Percentiles rank a stretch among this genome's conserved stretches.
phyloP scores from a whole-genome alignment of 192 early-diverging fungal species.

The Coemansia sp. region DNA sequence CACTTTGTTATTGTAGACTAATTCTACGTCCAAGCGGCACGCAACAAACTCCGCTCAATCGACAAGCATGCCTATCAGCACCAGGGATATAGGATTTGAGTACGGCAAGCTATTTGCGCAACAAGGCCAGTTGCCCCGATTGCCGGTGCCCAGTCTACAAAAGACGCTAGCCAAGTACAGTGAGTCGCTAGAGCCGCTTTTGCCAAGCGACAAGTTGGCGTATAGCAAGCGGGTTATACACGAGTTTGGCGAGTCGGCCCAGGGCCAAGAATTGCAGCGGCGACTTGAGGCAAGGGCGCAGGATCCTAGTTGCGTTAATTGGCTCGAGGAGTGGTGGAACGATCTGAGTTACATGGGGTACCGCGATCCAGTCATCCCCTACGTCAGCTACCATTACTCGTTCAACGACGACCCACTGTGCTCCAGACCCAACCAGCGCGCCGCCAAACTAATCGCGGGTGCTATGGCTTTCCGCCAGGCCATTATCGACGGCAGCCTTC shows the following conservation, averaged over 20 bases:
- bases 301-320: conserved; percentile 74
- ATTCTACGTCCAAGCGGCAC: neutral
- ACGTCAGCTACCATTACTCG: conserved; percentile 95
- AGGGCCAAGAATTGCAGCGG: conserved; percentile 81
- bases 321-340: conserved; percentile 98
- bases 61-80: conserved; percentile 17
- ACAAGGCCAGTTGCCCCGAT: conserved; percentile 74
- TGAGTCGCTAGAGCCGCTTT: conserved; percentile 72
- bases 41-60: neutral
- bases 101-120: conserved; percentile 67
- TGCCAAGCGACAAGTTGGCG: conserved; percentile 68
- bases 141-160: conserved; percentile 85
- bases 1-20: neutral
- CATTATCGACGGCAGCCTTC: conserved; percentile 74
- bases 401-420: conserved; percentile 86
- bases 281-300: conserved; percentile 75
- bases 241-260: conserved; percentile 77
- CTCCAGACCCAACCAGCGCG: conserved; percentile 73
- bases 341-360: conserved; percentile 92
- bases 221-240: conserved; percentile 66
- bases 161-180: conserved; percentile 84
- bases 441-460: conserved; percentile 83
- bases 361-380: conserved; percentile 95
- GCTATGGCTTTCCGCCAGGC: conserved; percentile 84
- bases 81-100: conserved; percentile 14